These are phyloP conservation scores for Acanthochlamys bracteata DNA, from an alignment of 106 monocot genomes.

Conservation along the genomic window DNA sequence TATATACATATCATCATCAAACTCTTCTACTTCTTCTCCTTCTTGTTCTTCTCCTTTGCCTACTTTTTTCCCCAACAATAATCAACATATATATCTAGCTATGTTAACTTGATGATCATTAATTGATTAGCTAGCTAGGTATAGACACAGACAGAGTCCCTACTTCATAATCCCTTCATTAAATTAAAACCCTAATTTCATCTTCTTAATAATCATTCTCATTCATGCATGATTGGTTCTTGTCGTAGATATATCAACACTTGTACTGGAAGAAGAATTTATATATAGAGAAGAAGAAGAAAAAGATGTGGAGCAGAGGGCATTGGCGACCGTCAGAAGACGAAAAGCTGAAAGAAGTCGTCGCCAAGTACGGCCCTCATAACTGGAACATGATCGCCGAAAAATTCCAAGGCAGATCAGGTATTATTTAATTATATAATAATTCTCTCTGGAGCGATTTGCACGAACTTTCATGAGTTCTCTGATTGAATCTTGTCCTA, in stretches of 20 bases:
- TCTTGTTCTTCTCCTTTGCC: background rate
- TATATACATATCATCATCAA: background rate
- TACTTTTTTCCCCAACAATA: too few species aligned
- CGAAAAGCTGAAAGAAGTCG: conserved; percentile 64
- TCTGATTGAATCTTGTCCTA: background rate
- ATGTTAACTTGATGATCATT: too few species aligned
- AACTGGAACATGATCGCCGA: conserved; percentile 77
- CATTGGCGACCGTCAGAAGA: conserved; percentile 79
- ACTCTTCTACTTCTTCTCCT: background rate
- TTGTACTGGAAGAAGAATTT: too few species aligned
- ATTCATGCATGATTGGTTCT: too few species aligned
- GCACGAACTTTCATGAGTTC: background rate
- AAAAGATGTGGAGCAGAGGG: conserved; percentile 52
- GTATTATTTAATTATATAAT: conserved; percentile 11
- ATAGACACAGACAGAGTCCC: too few species aligned
- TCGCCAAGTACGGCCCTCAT: conserved; percentile 46
- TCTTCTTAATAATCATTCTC: too few species aligned
- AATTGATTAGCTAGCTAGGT: too few species aligned
- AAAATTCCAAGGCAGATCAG: conserved; percentile 66
- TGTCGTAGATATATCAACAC: too few species aligned
- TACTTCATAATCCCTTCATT: too few species aligned
- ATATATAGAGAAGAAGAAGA: too few species aligned
- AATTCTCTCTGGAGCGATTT: background rate
- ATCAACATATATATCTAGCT: too few species aligned
- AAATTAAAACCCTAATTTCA: too few species aligned